phyloP scores from a whole-genome alignment of 2,329 filamentous ascomycete genomes.

The Aspergillus sp. region DNA sequence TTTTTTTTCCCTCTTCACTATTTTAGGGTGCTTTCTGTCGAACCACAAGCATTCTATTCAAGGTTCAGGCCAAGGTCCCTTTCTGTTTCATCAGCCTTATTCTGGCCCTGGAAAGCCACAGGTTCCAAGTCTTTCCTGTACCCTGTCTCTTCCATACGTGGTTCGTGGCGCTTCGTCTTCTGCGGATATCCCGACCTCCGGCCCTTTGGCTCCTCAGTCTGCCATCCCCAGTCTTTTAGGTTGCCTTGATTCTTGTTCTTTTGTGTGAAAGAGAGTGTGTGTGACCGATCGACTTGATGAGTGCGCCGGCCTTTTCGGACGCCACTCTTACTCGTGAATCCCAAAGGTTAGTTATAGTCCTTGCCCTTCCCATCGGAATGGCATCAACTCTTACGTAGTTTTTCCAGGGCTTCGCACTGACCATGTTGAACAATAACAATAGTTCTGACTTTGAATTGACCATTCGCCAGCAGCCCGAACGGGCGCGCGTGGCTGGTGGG shows the following conservation, averaged over 20 bases:
- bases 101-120: conserved; percentile 19
- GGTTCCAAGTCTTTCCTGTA: conserved; percentile 12
- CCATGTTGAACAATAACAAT: conserved; percentile 30
- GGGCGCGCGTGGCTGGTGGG: conserved; percentile 61
- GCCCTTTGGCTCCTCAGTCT: conserved; percentile 13
- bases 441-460: conserved; percentile 52
- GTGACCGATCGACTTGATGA: conserved; percentile 33
- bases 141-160: conserved; percentile 14
- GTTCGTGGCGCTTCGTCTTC: conserved; percentile 15
- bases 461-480: conserved; percentile 61
- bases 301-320: conserved; percentile 35
- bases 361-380: conserved; percentile 9
- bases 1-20: background rate
- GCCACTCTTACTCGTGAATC: conserved; percentile 37
- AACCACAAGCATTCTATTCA: conserved; percentile 13
- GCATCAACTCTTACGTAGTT: conserved; percentile 23
- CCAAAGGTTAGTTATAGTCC: conserved; percentile 30
- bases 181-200: conserved; percentile 17
- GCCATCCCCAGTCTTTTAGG: conserved; percentile 10
- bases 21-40: conserved; percentile 5
- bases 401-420: conserved; percentile 31
- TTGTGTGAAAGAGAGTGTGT: conserved; percentile 8
- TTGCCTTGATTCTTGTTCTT: conserved; percentile 11
- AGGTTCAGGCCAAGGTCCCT: conserved; percentile 21
- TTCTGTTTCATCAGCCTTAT: conserved; percentile 2